phyloP scores from a whole-genome alignment of 768 basidiomycete genomes.

The Terana coerulea region DNA sequence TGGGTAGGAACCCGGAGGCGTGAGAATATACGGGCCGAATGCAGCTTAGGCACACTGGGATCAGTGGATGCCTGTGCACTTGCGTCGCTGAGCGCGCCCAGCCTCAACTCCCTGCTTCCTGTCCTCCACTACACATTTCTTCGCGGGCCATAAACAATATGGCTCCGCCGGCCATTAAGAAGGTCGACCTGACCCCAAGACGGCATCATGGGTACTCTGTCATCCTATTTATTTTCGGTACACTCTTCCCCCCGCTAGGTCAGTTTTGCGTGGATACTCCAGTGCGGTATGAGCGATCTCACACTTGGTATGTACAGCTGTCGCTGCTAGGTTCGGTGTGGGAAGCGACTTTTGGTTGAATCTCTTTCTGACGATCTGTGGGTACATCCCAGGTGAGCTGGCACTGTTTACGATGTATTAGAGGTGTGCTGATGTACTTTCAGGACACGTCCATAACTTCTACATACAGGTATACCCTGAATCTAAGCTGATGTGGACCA shows the following conservation, averaged over 20 bases:
- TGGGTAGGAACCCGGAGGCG: neutral
- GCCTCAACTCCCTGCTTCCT: slow-evolving; percentile 5
- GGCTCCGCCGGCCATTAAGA: slow-evolving; percentile 30
- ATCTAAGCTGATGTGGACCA: too few relatives aligned
- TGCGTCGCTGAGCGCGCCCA: neutral
- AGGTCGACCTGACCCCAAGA: slow-evolving; percentile 62
- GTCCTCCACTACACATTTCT: neutral
- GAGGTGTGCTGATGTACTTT: slow-evolving; percentile 5
- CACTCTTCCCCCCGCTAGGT: slow-evolving; percentile 91
- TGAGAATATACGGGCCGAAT: neutral
- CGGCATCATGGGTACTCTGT: slow-evolving; percentile 79
- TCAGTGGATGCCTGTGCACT: too few relatives aligned
- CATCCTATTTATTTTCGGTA: slow-evolving; percentile 83
- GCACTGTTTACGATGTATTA: neutral
- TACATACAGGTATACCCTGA: slow-evolving; percentile 74
- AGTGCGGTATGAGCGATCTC: neutral
- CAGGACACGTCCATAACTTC: slow-evolving; percentile 87
- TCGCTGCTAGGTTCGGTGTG: slow-evolving; percentile 90
- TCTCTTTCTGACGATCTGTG: slow-evolving; percentile 80
- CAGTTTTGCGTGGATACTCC: slow-evolving; percentile 18
- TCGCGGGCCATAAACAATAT: neutral
- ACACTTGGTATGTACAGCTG: slow-evolving; percentile 50
- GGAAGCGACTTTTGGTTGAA: slow-evolving; percentile 92
- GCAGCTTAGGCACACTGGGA: slow-evolving; percentile 1
- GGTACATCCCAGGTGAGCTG: slow-evolving; percentile 80